Evolutionary conservation across 495 filamentous ascomycete genomes (phyloP).

Genomic region (Neurospora sp.): DNA sequence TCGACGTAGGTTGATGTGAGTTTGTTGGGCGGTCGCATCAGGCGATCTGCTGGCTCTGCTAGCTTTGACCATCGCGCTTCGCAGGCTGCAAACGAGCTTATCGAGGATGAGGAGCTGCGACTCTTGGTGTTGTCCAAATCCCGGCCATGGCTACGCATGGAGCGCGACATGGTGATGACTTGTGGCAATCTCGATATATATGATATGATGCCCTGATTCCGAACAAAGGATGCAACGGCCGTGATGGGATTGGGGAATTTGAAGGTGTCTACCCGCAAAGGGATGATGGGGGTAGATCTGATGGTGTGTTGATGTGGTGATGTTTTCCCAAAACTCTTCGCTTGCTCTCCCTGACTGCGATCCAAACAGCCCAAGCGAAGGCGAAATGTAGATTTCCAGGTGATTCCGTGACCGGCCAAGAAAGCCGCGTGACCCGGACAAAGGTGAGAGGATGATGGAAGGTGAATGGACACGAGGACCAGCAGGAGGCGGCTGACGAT

Average conservation of each 20-base stretch:
- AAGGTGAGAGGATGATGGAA: neutral
- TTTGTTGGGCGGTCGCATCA: constrained; percentile 13
- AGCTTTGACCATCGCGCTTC: constrained; percentile 2
- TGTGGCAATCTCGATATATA: neutral
- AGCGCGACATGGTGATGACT: neutral
- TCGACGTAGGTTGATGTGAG: constrained; percentile 5
- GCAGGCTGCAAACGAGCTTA: neutral
- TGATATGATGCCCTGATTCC: neutral
- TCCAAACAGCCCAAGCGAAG: neutral
- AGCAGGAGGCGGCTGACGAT: neutral
- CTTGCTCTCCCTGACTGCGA: neutral
- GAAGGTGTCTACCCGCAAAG: neutral
- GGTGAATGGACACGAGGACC: neutral
- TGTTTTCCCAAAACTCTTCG: neutral
- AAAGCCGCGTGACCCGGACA: neutral
- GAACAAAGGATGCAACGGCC: neutral
- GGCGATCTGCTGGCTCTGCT: constrained; percentile 7
- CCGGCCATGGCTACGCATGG: neutral
- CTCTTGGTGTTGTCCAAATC: neutral
- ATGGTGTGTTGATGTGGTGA: neutral
- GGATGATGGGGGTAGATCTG: neutral
- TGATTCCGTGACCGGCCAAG: neutral
- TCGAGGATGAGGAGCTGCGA: neutral
- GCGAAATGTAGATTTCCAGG: neutral
- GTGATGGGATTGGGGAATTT: neutral